phyloP scores from a whole-genome alignment of 345 rosid species.

The Syzygium jambos region DNA sequence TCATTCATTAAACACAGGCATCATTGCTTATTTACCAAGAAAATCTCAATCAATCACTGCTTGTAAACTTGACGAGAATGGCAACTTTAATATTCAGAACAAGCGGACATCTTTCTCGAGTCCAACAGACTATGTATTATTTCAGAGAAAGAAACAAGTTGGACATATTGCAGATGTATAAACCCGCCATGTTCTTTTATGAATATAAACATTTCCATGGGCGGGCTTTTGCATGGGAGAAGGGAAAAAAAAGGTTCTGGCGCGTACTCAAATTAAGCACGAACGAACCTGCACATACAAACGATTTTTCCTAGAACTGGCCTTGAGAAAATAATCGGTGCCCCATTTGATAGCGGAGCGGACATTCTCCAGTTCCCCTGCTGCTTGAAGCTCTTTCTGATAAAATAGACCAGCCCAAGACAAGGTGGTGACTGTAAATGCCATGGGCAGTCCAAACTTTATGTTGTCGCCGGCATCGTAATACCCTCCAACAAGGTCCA shows the following conservation, averaged over 20 bases:
- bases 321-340: slow-evolving; percentile 82
- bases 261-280: neutral
- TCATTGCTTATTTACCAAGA: neutral
- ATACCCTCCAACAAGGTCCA: slow-evolving; percentile 77
- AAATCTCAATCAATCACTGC: neutral
- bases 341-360: slow-evolving; percentile 74
- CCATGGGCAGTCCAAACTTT: slow-evolving; percentile 86
- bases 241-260: too few species aligned
- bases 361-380: slow-evolving; percentile 43
- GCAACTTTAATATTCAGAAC: neutral
- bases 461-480: slow-evolving; percentile 95
- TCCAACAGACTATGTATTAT: neutral
- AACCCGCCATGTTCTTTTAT: neutral
- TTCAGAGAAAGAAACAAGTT: neutral
- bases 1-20: neutral
- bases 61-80: neutral
- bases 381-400: slow-evolving; percentile 30
- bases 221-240: neutral
- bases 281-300: slow-evolving; percentile 67
- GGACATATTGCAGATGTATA: neutral
- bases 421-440: slow-evolving; percentile 74
- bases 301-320: slow-evolving; percentile 24
- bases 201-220: neutral
- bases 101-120: neutral
- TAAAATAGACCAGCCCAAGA: slow-evolving; percentile 65